Conservation (phyloP, 257 asterid genomes). For the Hygrophila difformis region DNA sequence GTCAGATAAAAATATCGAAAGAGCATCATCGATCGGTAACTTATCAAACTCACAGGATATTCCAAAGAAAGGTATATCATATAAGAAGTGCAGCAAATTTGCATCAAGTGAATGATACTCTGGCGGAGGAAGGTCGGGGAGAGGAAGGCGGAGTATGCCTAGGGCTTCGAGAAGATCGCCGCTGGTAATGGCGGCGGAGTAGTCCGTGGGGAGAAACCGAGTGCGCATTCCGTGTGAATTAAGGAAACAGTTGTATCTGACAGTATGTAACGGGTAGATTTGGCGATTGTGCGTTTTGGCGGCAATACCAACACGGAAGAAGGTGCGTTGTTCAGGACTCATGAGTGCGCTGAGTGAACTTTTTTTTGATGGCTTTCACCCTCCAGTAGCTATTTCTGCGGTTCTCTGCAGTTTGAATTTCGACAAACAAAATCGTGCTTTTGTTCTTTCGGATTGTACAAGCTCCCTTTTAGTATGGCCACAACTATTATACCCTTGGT, state of each 20-base stretch:
- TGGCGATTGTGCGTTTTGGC: conserved; percentile 21
- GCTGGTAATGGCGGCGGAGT: conserved; percentile 20
- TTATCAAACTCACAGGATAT: conserved; percentile 31
- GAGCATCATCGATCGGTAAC: conserved; percentile 59
- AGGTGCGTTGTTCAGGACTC: too few species aligned
- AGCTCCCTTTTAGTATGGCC: too few species aligned
- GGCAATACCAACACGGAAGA: too few species aligned
- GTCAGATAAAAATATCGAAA: conserved; percentile 56
- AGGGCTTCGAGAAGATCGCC: conserved; percentile 25
- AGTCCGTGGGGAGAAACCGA: conserved; percentile 56
- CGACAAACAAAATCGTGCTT: background rate
- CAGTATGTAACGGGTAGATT: conserved; percentile 20
- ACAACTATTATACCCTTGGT: too few species aligned
- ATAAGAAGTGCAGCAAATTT: conserved; percentile 25
- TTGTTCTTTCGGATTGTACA: too few species aligned
- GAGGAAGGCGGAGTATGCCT: conserved; percentile 49
- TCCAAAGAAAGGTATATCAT: conserved; percentile 31
- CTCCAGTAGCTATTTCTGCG: too few species aligned
- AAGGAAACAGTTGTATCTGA: conserved; percentile 9
- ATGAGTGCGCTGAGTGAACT: too few species aligned
- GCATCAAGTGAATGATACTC: conserved; percentile 16
- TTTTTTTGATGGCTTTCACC: too few species aligned
- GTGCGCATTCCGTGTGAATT: conserved; percentile 87
- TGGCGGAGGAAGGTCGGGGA: conserved; percentile 40
- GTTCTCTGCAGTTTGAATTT: background rate